Conservation (phyloP, 768 basidiomycete species). For the Tricholoma matsutake region DNA sequence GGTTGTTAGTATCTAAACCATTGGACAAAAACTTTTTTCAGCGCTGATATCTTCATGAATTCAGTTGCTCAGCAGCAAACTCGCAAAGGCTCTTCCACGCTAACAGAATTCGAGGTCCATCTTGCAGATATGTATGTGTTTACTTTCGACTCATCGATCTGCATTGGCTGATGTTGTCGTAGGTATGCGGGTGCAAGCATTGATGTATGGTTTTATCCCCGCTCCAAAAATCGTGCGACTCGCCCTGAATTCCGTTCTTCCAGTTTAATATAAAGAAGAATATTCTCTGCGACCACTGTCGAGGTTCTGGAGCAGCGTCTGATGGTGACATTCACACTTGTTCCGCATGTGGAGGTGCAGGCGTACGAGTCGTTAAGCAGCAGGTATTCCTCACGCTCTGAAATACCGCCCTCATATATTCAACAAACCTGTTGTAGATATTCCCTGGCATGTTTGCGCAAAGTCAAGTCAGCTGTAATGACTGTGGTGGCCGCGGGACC, state of each 20-base stretch:
- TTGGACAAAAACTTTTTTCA: background rate
- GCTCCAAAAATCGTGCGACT: constrained; percentile 16
- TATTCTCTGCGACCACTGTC: constrained; percentile 94
- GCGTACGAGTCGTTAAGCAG: constrained; percentile 82
- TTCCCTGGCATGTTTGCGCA: constrained; percentile 97
- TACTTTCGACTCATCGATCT: background rate
- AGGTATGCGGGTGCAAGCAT: constrained; percentile 85
- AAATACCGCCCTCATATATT: background rate
- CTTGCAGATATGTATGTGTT: constrained; percentile 74
- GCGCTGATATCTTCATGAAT: background rate
- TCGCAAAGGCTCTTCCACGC: constrained; percentile 70
- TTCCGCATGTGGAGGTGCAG: constrained; percentile 76
- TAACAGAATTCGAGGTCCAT: constrained; percentile 82
- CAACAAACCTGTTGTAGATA: constrained; percentile 39
- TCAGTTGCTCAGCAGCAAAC: constrained; percentile 42
- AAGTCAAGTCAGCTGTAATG: constrained; percentile 76
- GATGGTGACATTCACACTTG: constrained; percentile 89
- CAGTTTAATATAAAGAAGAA: constrained; percentile 93
- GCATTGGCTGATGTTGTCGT: constrained; percentile 10
- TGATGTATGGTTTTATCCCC: constrained; percentile 51
- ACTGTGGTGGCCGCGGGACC: constrained; percentile 82
- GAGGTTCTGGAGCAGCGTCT: constrained; percentile 91
- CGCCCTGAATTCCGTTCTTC: background rate
- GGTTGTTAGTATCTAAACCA: constrained; percentile 34
- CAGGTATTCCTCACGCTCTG: constrained; percentile 41